These are phyloP conservation scores for Taphrina pruni DNA, from an alignment of 1,139 yeast species.

Conservation along the genomic window DNA sequence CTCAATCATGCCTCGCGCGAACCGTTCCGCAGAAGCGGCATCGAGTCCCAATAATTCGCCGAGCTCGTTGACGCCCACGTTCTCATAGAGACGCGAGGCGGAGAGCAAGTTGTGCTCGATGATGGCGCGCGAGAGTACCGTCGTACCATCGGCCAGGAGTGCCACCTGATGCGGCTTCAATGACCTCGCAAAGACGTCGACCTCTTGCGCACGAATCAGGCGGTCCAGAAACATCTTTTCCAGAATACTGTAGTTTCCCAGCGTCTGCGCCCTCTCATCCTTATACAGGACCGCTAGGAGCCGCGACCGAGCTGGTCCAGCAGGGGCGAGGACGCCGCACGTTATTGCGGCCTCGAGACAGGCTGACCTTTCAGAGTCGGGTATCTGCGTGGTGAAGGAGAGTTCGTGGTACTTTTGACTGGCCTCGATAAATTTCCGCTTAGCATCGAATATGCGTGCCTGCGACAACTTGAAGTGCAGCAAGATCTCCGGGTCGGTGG, in stretches of 20 bases:
- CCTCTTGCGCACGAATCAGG: conserved; percentile 49
- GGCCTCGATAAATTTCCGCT: conserved; percentile 51
- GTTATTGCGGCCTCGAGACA: conserved; percentile 52
- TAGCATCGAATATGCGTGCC: conserved; percentile 52
- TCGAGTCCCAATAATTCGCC: conserved; percentile 50
- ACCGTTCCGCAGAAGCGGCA: conserved; percentile 49
- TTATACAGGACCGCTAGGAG: conserved; percentile 50
- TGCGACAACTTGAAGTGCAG: conserved; percentile 51
- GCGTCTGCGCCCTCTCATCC: conserved; percentile 50
- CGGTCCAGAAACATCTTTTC: conserved; percentile 50
- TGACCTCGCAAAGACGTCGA: conserved; percentile 48
- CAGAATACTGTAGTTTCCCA: conserved; percentile 47
- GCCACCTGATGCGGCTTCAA: conserved; percentile 50
- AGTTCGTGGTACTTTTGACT: conserved; percentile 51
- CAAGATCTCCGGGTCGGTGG: conserved; percentile 44
- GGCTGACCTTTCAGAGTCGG: conserved; percentile 49
- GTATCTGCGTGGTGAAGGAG: conserved; percentile 48
- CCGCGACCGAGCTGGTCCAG: conserved; percentile 52
- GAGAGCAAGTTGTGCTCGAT: conserved; percentile 53
- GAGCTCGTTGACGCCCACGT: conserved; percentile 50
- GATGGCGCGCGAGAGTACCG: conserved; percentile 51
- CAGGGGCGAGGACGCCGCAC: conserved; percentile 52
- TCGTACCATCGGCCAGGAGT: conserved; percentile 49
- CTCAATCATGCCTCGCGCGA: conserved; percentile 51
- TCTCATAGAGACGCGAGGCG: conserved; percentile 51